phyloP scores from a whole-genome alignment of 192 early-diverging fungal species.

The Coemansia biformis region DNA sequence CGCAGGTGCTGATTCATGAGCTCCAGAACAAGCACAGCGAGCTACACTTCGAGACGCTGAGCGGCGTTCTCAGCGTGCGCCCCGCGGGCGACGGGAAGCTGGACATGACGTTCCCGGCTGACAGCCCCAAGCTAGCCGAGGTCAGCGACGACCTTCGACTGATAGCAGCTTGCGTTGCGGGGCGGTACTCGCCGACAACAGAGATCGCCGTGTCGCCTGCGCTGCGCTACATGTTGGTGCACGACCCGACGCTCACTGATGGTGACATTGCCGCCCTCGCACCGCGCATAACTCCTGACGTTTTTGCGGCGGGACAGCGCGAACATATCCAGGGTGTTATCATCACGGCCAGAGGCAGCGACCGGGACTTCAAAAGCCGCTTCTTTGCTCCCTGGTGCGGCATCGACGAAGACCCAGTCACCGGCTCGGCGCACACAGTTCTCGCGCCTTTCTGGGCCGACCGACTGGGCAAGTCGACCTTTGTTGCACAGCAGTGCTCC shows the following conservation, averaged over 20 bases:
- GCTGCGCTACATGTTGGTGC: slow-evolving; percentile 17
- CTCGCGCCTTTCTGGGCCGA: slow-evolving; percentile 31
- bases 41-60: slow-evolving; percentile 37
- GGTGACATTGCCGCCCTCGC: not conserved
- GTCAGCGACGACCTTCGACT: slow-evolving; percentile 10
- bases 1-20: slow-evolving; percentile 34
- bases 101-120: slow-evolving; percentile 12
- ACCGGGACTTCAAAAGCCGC: slow-evolving; percentile 28
- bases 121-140: slow-evolving; percentile 7
- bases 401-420: slow-evolving; percentile 44
- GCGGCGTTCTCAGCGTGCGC: slow-evolving; percentile 15
- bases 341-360: slow-evolving; percentile 1
- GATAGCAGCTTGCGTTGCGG: slow-evolving; percentile 5
- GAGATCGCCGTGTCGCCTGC: slow-evolving; percentile 18
- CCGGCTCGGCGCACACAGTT: slow-evolving; percentile 35
- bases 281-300: slow-evolving; percentile 6
- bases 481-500: slow-evolving; percentile 24
- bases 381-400: slow-evolving; percentile 38
- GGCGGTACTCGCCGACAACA: not conserved
- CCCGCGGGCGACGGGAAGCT: not conserved
- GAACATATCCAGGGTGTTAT: slow-evolving; percentile 3
- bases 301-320: slow-evolving; percentile 8
- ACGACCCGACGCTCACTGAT: slow-evolving; percentile 1
- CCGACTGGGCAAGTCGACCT: slow-evolving; percentile 2
- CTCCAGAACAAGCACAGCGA: slow-evolving; percentile 3